These are phyloP conservation scores for Glaciozyma martinii DNA, from an alignment of 768 basidiomycete species.

Conservation along the genomic window DNA sequence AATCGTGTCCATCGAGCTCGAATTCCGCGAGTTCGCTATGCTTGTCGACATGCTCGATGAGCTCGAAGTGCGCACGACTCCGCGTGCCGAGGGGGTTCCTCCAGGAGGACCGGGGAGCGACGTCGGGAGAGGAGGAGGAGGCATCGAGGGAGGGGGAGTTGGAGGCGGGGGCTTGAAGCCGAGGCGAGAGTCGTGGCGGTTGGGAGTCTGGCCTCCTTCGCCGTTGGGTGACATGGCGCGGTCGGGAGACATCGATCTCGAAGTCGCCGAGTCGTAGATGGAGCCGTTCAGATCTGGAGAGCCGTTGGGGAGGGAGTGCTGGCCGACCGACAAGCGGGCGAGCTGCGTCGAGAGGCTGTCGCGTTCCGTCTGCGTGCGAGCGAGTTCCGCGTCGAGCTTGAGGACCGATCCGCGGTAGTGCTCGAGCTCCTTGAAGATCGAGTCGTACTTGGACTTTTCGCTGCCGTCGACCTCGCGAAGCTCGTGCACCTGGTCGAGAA, in stretches of 20 bases:
- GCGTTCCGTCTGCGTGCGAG: slow-evolving; percentile 63
- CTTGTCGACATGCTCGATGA: slow-evolving; percentile 19
- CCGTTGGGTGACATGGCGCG: slow-evolving; percentile 16
- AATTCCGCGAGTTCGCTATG: slow-evolving; percentile 2
- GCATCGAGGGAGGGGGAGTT: slow-evolving; percentile 76
- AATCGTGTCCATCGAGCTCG: slow-evolving; percentile 6
- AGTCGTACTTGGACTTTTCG: slow-evolving; percentile 66
- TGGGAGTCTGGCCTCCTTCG: slow-evolving; percentile 22
- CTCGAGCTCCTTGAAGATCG: slow-evolving; percentile 65
- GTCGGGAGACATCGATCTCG: background rate
- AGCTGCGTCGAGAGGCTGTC: slow-evolving; percentile 52
- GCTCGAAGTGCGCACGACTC: slow-evolving; percentile 3
- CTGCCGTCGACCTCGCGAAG: slow-evolving; percentile 39
- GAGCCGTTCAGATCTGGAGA: background rate
- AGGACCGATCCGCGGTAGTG: slow-evolving; percentile 61
- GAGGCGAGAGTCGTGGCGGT: slow-evolving; percentile 25
- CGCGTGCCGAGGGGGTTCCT: background rate
- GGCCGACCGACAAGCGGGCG: slow-evolving; percentile 16
- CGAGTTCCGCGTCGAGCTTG: slow-evolving; percentile 73
- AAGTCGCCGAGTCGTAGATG: background rate
- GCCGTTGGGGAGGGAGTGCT: background rate
- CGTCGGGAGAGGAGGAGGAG: slow-evolving; percentile 52
- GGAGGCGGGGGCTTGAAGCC: slow-evolving; percentile 70
- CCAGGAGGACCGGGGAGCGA: slow-evolving; percentile 13
- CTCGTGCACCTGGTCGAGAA: slow-evolving; percentile 20